A percentile compares a stretch with the other conserved stretches of the same genome.
These are phyloP conservation scores for Boletus rufocinnamomeus DNA, from an alignment of 768 basidiomycete genomes.

Conservation along the genomic window DNA sequence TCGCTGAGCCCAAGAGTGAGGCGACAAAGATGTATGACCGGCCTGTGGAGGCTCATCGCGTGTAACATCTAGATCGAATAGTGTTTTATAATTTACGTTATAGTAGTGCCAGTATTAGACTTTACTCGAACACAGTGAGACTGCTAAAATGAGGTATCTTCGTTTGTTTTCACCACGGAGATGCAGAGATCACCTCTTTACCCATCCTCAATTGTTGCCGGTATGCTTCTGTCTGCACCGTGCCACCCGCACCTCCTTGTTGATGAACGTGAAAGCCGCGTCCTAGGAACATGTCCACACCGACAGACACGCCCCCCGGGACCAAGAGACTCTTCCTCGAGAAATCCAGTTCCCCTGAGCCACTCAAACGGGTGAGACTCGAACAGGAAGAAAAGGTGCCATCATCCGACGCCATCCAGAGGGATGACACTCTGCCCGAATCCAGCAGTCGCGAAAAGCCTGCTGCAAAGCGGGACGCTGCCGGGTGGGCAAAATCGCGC, in stretches of 20 bases:
- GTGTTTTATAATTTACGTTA: too few species aligned
- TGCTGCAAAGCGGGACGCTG: slow-evolving; percentile 26
- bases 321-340: slow-evolving; percentile 12
- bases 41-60: too few species aligned
- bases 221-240: background rate
- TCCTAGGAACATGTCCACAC: slow-evolving; percentile 5
- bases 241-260: background rate
- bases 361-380: slow-evolving; percentile 17
- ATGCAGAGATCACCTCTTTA: slow-evolving; percentile 10
- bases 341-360: background rate
- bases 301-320: background rate
- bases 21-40: too few species aligned
- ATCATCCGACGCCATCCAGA: background rate
- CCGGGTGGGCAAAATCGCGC: slow-evolving; percentile 36
- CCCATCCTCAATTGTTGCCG: background rate
- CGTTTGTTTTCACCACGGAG: slow-evolving; percentile 4
- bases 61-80: too few species aligned
- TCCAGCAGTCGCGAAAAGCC: slow-evolving; percentile 3
- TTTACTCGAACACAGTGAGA: background rate
- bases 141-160: slow-evolving; percentile 23
- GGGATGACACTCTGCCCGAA: background rate
- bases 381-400: background rate
- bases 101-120: too few species aligned
- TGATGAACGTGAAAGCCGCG: background rate
- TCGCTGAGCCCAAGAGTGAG: too few species aligned